Percentiles rank a stretch among this genome's conserved stretches.
These are phyloP conservation scores for Tuber microsphaerosporum DNA, from an alignment of 495 filamentous ascomycete genomes.

Conservation along the genomic window DNA sequence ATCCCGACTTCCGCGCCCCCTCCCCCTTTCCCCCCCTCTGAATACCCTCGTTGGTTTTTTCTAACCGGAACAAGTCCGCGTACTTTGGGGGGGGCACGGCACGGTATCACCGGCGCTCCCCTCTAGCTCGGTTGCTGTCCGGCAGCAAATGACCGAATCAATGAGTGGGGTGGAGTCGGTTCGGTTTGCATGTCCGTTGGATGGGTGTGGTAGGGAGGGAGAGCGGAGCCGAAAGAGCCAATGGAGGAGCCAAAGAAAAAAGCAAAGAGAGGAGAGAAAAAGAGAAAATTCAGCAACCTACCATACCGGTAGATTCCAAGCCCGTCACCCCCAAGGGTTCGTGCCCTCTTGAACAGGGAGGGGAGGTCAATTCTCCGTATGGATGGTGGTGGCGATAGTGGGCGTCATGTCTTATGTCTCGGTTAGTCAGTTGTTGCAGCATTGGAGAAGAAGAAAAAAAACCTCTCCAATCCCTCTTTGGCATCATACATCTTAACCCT, in stretches of 20 bases:
- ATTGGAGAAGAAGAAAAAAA: not conserved
- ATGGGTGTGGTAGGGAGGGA: not conserved
- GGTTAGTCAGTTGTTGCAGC: not conserved
- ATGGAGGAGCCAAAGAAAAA: not conserved
- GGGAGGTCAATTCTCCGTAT: constrained; percentile 1
- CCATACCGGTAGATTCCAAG: not conserved
- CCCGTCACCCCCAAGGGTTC: not conserved
- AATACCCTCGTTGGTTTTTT: not conserved
- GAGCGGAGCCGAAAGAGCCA: not conserved
- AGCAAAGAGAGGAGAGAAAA: not conserved
- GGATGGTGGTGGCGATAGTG: not conserved
- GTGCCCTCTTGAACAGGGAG: not conserved
- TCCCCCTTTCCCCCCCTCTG: not conserved
- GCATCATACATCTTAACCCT: not conserved
- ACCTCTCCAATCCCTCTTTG: not conserved
- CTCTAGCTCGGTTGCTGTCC: not conserved
- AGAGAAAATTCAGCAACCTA: not conserved
- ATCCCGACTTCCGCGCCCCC: not conserved
- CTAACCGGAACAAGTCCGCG: not conserved
- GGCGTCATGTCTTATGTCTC: not conserved
- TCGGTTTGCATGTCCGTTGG: not conserved
- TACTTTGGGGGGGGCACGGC: not conserved
- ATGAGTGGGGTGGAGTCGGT: not conserved
- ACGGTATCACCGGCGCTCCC: not conserved
- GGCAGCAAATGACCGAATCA: not conserved